Evolutionary conservation across 768 basidiomycete genomes (phyloP).

Genomic region (Kwoniella dendrophila): DNA sequence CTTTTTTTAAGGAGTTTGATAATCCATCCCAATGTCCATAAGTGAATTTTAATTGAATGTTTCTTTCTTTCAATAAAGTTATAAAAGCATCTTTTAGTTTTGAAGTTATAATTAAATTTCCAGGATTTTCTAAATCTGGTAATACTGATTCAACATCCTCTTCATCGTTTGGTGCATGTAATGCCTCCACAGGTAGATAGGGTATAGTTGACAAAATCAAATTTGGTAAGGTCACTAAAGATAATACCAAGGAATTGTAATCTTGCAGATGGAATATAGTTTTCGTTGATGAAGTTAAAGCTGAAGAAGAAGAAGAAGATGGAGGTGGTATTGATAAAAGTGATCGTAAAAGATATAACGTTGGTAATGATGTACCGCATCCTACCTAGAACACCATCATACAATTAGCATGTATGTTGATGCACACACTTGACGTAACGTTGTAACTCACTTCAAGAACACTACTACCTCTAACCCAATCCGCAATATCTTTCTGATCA

Average conservation of each 20-base stretch:
- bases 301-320: slow-evolving; percentile 3
- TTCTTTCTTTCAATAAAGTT: slow-evolving; percentile 62
- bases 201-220: slow-evolving; percentile 53
- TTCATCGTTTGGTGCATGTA: slow-evolving; percentile 38
- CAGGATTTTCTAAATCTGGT: slow-evolving; percentile 57
- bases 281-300: slow-evolving; percentile 27
- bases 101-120: slow-evolving; percentile 69
- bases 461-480: slow-evolving; percentile 60
- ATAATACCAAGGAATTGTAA: slow-evolving; percentile 80
- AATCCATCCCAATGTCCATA: slow-evolving; percentile 72
- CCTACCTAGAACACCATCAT: slow-evolving; percentile 66
- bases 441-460: slow-evolving; percentile 70
- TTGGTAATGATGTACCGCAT: slow-evolving; percentile 88
- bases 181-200: slow-evolving; percentile 28
- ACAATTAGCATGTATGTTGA: not conserved
- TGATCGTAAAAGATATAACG: slow-evolving; percentile 69
- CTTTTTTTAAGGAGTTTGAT: slow-evolving; percentile 14
- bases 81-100: slow-evolving; percentile 69
- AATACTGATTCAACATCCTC: slow-evolving; percentile 37
- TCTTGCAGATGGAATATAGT: slow-evolving; percentile 81
- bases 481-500: slow-evolving; percentile 42
- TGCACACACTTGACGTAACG: not conserved
- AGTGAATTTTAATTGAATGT: slow-evolving; percentile 72
- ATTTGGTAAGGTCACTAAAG: slow-evolving; percentile 62
- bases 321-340: slow-evolving; percentile 58